Evolutionary conservation across 306 rosid species (phyloP), one percentile per base, ranked within the genome.

Genomic region (Dalbergia cultrata): DNA sequence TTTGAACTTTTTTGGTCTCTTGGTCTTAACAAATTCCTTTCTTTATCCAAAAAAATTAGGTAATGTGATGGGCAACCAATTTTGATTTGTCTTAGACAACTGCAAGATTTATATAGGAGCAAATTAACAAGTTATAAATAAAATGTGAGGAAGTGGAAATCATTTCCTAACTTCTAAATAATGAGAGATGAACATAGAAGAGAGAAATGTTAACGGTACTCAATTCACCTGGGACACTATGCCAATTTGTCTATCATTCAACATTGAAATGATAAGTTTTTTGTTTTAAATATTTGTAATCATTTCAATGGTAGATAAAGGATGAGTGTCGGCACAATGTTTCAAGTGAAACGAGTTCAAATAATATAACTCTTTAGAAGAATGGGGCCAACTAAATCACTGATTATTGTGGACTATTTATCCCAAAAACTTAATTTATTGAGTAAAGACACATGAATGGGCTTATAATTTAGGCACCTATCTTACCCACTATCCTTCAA

Each of bases 31-130:
- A 47, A 47, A 47, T 13, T 47, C 13, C 13, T 10, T 47, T 47
- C 3, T 4, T 3, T 10, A 1, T 4, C 53, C 5, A 9, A 12
- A 13, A 47, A 47, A 47, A 47, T 47, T 5, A 47, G 13, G 52
- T 49, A 74, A 63, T 7, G 21, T 35, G 34, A 76, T 39, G 26
- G 21, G 57, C 5, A 35, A 14, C 73, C 44, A 72, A 47, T 56
- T 67, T 67, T 66, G 31, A 53, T 34, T 4, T 33, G 60, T 45
- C 73, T 56, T 22, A 57, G 72, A 68, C 12, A 39, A 59, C 76
- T 47, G 68, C 72, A 19, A 49, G 61, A 63, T 35, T 72, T 73
- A 78, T 44, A 18, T 4, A 19, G 41, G 80, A 77, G 56, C 13
- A 11, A 43, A 26, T 26, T 2, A 26, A 26, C 31, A 26, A 0